Conservation (phyloP, 2,329 filamentous ascomycete genomes). For the Nannizziopsis arthrosporioides region DNA sequence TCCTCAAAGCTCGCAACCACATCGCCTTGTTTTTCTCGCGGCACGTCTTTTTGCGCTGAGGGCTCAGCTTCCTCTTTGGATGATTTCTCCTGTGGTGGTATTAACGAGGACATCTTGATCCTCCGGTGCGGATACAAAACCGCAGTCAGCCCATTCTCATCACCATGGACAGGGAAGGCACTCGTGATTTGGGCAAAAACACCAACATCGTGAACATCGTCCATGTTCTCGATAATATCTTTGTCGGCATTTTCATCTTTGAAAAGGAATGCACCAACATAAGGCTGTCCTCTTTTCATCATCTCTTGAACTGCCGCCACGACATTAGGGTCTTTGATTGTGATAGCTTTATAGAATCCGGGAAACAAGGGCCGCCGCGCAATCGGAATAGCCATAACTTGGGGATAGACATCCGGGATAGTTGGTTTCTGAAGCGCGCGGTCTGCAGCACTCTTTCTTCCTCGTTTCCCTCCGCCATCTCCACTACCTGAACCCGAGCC, state of each 20-base stretch:
- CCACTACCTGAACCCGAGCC: slow-evolving; percentile 5
- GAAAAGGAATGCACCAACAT: slow-evolving; percentile 91
- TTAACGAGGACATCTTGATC: slow-evolving; percentile 75
- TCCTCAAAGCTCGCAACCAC: slow-evolving; percentile 97
- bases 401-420: slow-evolving; percentile 89
- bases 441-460: slow-evolving; percentile 56
- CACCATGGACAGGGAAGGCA: slow-evolving; percentile 73
- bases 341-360: slow-evolving; percentile 98
- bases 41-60: slow-evolving; percentile 33
- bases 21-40: slow-evolving; percentile 69
- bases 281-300: slow-evolving; percentile 92
- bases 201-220: slow-evolving; percentile 89
- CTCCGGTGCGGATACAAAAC: slow-evolving; percentile 92
- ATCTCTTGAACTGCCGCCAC: slow-evolving; percentile 88
- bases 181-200: slow-evolving; percentile 98
- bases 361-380: slow-evolving; percentile 87
- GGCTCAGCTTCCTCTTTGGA: slow-evolving; percentile 26
- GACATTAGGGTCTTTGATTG: slow-evolving; percentile 84
- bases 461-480: slow-evolving; percentile 38
- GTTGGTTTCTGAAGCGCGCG: slow-evolving; percentile 73
- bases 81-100: slow-evolving; percentile 48
- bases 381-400: slow-evolving; percentile 95
- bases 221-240: slow-evolving; percentile 78
- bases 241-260: slow-evolving; percentile 92
- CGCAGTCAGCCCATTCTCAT: slow-evolving; percentile 74